phyloP scores from a whole-genome alignment of 2,329 filamentous ascomycete genomes.

The Juglanconis oblonga region DNA sequence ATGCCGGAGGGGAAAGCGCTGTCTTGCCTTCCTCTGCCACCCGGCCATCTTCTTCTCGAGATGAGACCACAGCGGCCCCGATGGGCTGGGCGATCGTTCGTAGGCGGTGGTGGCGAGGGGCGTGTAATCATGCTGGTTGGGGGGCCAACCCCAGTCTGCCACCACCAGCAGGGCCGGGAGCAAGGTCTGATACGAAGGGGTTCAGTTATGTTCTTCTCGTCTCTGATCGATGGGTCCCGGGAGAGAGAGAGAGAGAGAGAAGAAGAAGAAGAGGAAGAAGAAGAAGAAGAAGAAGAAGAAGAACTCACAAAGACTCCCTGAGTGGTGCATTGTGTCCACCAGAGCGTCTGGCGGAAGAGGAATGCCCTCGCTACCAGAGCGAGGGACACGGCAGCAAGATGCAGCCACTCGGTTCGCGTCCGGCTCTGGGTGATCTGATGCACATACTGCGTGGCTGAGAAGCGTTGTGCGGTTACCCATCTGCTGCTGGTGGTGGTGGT shows the following conservation, averaged over 20 bases:
- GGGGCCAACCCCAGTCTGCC: neutral
- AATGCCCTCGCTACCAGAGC: constrained; percentile 2
- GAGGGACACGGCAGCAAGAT: neutral
- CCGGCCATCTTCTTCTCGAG: neutral
- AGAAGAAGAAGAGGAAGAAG: neutral
- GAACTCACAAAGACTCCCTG: neutral
- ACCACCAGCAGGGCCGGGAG: neutral
- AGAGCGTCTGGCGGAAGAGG: neutral
- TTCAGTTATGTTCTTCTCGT: neutral
- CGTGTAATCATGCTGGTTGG: neutral
- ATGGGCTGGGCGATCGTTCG: neutral
- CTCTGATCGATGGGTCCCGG: too few relatives aligned
- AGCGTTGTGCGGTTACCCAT: neutral
- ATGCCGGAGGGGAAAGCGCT: neutral
- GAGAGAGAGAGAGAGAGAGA: too few relatives aligned
- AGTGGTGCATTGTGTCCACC: constrained; percentile 1
- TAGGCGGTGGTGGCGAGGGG: neutral
- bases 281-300: neutral
- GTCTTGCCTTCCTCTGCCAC: neutral
- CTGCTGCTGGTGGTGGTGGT: too few relatives aligned
- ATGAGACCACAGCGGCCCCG: neutral
- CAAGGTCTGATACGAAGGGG: neutral
- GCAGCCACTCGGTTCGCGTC: neutral
- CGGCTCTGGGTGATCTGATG: neutral
- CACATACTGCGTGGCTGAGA: neutral